Percentiles rank a stretch among this genome's conserved stretches.
These are phyloP conservation scores for Apostasia ramifera DNA, from an alignment of 106 monocot species.

Conservation along the genomic window DNA sequence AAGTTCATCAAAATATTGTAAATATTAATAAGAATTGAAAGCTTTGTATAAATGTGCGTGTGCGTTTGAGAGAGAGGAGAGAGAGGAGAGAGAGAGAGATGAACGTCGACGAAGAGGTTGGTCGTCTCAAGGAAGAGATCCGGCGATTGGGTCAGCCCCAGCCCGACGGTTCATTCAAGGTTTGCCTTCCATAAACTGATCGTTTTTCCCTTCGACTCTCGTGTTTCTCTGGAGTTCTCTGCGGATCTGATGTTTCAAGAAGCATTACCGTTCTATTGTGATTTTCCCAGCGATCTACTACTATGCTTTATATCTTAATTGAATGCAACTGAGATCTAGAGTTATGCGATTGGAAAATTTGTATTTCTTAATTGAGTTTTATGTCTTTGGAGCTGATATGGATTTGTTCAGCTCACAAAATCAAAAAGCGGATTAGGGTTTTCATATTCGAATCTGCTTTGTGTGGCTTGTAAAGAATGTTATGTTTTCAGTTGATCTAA, in stretches of 20 bases:
- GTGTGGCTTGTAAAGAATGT: too few species aligned
- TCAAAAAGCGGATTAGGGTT: too few species aligned
- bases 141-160: constrained; percentile 46
- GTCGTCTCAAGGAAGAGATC: constrained; percentile 59
- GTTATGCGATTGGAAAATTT: background rate
- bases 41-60: too few species aligned
- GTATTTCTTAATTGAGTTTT: background rate
- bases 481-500: too few species aligned
- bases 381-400: background rate
- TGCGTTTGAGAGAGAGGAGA: background rate
- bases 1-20: too few species aligned
- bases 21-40: too few species aligned
- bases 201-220: background rate
- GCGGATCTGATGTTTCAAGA: background rate
- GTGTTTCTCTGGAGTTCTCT: background rate
- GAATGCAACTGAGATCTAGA: background rate
- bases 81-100: constrained; percentile 7
- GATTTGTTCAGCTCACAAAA: background rate
- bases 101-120: constrained; percentile 72
- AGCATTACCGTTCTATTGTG: background rate
- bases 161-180: constrained; percentile 51
- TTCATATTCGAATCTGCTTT: too few species aligned
- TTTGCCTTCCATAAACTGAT: constrained; percentile 2
- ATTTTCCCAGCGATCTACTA: background rate
- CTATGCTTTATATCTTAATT: background rate